A percentile compares a stretch with the other conserved stretches of the same genome.
Evolutionary conservation across 1,284 basidiomycete genomes (phyloP).

Genomic region (Cryptococcus maquisensis): DNA sequence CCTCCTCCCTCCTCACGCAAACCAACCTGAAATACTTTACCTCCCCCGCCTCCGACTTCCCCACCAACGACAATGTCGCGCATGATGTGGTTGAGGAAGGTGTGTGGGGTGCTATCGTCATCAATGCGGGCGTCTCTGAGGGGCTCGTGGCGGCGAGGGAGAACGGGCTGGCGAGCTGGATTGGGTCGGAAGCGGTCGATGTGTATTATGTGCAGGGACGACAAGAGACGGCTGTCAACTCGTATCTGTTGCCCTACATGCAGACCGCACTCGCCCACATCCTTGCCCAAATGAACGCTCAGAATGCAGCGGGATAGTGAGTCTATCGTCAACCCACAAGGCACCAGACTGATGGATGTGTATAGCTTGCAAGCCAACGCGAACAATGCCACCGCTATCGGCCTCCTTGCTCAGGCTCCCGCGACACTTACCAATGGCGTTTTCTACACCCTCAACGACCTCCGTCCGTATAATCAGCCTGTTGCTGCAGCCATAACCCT

Average conservation of each 20-base stretch:
- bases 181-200: slow-evolving; percentile 27
- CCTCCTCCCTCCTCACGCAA: slow-evolving; percentile 18
- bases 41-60: slow-evolving; percentile 30
- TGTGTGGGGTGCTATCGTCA: slow-evolving; percentile 42
- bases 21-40: slow-evolving; percentile 32
- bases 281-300: slow-evolving; percentile 24
- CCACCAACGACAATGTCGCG: slow-evolving; percentile 23
- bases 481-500: slow-evolving; percentile 68
- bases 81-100: slow-evolving; percentile 41
- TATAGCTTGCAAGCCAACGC: slow-evolving; percentile 25
- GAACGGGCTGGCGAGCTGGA: slow-evolving; percentile 35
- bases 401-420: slow-evolving; percentile 57
- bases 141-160: slow-evolving; percentile 27
- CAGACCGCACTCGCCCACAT: slow-evolving; percentile 28
- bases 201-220: slow-evolving; percentile 47
- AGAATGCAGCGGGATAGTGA: slow-evolving; percentile 31
- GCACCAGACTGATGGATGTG: neutral
- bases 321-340: slow-evolving; percentile 5
- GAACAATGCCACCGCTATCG: slow-evolving; percentile 51
- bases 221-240: slow-evolving; percentile 45
- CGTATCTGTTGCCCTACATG: slow-evolving; percentile 43
- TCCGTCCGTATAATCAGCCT: slow-evolving; percentile 61
- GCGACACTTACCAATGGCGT: slow-evolving; percentile 57
- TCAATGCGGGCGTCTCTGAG: slow-evolving; percentile 32
- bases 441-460: slow-evolving; percentile 56